Conservation (phyloP, 495 filamentous ascomycete species). For the Jackrogersella multiformis region DNA sequence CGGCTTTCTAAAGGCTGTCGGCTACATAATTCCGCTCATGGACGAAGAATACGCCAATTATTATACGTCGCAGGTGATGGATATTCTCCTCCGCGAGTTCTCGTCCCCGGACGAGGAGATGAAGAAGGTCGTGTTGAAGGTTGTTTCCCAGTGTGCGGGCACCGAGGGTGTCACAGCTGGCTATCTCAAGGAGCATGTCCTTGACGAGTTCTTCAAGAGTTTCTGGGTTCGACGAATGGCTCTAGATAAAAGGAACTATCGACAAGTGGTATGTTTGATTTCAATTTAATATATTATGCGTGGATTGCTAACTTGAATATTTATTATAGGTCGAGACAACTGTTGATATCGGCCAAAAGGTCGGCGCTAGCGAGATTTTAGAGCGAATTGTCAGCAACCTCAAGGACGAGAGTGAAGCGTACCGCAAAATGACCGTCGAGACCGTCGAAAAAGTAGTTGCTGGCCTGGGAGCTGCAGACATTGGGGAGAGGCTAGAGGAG, state of each 20-base stretch:
- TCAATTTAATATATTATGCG: not conserved
- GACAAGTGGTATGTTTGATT: conserved; percentile 73
- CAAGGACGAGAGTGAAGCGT: conserved; percentile 98
- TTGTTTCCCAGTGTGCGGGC: conserved; percentile 94
- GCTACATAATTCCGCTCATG: conserved; percentile 98
- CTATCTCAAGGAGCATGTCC: conserved; percentile 94
- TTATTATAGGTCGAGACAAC: conserved; percentile 80
- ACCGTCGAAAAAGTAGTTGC: conserved; percentile 96
- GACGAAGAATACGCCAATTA: conserved; percentile 99
- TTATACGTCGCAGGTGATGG: conserved; percentile 98
- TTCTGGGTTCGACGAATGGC: conserved; percentile 99
- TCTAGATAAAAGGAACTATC: conserved; percentile 94
- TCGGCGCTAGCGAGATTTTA: conserved; percentile 92
- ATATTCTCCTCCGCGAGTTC: conserved; percentile 95
- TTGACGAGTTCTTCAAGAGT: conserved; percentile 96
- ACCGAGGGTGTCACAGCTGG: conserved; percentile 94
- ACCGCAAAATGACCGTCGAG: conserved; percentile 99
- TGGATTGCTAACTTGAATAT: conserved; percentile 11
- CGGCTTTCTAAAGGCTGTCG: conserved; percentile 96
- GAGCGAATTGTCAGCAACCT: conserved; percentile 93
- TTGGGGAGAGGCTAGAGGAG: conserved; percentile 91
- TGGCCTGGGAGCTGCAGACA: conserved; percentile 90
- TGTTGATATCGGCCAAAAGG: conserved; percentile 96
- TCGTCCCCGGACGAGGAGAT: conserved; percentile 98
- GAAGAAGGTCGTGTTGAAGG: conserved; percentile 99